phyloP scores from a whole-genome alignment of 1,284 basidiomycete species.

The Puccinia hordei region DNA sequence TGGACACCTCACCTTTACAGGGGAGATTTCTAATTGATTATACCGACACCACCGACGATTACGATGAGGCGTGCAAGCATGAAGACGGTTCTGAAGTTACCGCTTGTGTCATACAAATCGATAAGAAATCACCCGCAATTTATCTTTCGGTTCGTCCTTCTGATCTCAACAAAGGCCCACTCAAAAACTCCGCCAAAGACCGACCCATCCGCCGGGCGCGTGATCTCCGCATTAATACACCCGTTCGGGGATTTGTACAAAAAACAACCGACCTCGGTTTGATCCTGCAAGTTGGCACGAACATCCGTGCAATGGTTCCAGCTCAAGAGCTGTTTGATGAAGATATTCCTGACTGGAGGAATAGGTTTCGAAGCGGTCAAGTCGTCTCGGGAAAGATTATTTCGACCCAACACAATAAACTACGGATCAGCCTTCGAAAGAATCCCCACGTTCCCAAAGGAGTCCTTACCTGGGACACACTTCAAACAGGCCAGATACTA shows the following conservation, averaged over 20 bases:
- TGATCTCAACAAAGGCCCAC: slow-evolving; percentile 2
- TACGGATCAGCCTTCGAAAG: slow-evolving; percentile 29
- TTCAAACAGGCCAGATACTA: slow-evolving; percentile 60
- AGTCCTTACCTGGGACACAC: slow-evolving; percentile 64
- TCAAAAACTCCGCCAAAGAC: slow-evolving; percentile 8
- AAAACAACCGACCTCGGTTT: slow-evolving; percentile 17
- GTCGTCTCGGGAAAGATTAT: slow-evolving; percentile 42
- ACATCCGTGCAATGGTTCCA: slow-evolving; percentile 22
- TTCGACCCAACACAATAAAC: not conserved
- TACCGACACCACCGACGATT: slow-evolving; percentile 40
- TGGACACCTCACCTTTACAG: not conserved
- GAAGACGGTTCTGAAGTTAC: slow-evolving; percentile 16
- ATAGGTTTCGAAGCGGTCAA: slow-evolving; percentile 38
- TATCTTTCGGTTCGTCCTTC: slow-evolving; percentile 40
- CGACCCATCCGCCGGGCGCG: slow-evolving; percentile 23
- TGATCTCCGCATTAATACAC: slow-evolving; percentile 1
- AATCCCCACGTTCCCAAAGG: slow-evolving; percentile 21
- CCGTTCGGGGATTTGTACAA: slow-evolving; percentile 49
- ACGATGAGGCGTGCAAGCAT: slow-evolving; percentile 13
- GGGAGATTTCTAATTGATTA: slow-evolving; percentile 46
- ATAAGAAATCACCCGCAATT: not conserved
- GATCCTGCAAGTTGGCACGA: slow-evolving; percentile 29
- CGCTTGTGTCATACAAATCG: slow-evolving; percentile 37
- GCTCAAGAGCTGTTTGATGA: slow-evolving; percentile 35
- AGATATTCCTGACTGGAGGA: slow-evolving; percentile 29